These are phyloP conservation scores for Pisolithus thermaeus DNA, from an alignment of 1,284 basidiomycete species.

Conservation along the genomic window DNA sequence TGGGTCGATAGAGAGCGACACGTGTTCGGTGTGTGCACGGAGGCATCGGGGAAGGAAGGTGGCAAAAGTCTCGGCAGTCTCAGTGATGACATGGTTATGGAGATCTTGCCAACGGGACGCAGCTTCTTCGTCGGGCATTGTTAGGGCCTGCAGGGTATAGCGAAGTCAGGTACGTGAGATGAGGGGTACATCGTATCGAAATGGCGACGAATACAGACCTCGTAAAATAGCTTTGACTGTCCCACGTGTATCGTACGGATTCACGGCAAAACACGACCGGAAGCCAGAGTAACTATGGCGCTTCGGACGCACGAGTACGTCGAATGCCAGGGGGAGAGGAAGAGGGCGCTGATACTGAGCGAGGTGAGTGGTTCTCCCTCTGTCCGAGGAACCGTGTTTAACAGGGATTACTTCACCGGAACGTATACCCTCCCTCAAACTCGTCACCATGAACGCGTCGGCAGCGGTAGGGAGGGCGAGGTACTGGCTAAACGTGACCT, in stretches of 20 bases:
- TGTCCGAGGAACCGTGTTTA: neutral
- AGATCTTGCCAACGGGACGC: slow-evolving; percentile 78
- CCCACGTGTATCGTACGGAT: slow-evolving; percentile 74
- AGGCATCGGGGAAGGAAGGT: slow-evolving; percentile 72
- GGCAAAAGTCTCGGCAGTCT: slow-evolving; percentile 82
- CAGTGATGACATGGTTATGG: slow-evolving; percentile 81
- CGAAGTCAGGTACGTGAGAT: neutral
- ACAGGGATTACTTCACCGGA: slow-evolving; percentile 63
- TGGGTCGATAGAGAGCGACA: slow-evolving; percentile 23
- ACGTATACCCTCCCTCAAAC: slow-evolving; percentile 74
- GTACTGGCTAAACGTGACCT: slow-evolving; percentile 83
- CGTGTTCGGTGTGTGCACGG: slow-evolving; percentile 67
- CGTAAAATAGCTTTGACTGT: slow-evolving; percentile 70
- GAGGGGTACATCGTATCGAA: neutral
- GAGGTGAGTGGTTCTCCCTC: slow-evolving; percentile 34
- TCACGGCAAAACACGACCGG: slow-evolving; percentile 78
- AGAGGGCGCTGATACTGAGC: slow-evolving; percentile 71
- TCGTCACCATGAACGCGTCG: slow-evolving; percentile 84
- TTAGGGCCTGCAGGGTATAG: slow-evolving; percentile 46
- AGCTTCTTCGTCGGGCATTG: slow-evolving; percentile 72
- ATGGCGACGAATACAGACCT: slow-evolving; percentile 23
- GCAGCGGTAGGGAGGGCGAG: slow-evolving; percentile 77
- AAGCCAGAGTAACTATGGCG: slow-evolving; percentile 72
- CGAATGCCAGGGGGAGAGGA: slow-evolving; percentile 68
- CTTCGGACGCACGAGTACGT: slow-evolving; percentile 54